Evolutionary conservation across 768 basidiomycete species (phyloP).

Genomic region (Leccinum boreale): DNA sequence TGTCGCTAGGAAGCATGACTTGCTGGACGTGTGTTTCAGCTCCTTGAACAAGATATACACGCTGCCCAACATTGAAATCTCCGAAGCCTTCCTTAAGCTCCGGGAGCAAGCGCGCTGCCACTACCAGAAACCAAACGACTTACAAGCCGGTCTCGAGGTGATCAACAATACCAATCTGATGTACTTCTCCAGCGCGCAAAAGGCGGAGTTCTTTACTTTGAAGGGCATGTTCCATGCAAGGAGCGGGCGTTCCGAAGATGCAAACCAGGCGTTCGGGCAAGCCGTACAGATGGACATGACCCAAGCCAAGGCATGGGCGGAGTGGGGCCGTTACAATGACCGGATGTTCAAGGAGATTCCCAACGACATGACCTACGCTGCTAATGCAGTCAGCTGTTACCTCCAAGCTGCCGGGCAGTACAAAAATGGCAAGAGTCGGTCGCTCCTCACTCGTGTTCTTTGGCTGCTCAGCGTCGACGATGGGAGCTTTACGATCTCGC

Average conservation of each 20-base stretch:
- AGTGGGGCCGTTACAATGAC: constrained; percentile 96
- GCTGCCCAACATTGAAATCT: constrained; percentile 98
- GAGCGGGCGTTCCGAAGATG: constrained; percentile 81
- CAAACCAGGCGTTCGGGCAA: constrained; percentile 87
- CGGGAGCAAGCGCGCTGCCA: constrained; percentile 98
- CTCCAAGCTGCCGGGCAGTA: constrained; percentile 95
- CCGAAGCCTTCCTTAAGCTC: constrained; percentile 97
- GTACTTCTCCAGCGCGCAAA: constrained; percentile 93
- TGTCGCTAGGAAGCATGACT: constrained; percentile 94
- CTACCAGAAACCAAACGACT: constrained; percentile 92
- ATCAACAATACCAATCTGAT: constrained; percentile 99
- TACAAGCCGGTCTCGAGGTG: constrained; percentile 92
- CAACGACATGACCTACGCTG: constrained; percentile 69
- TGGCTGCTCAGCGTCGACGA: constrained; percentile 97
- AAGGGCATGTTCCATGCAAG: constrained; percentile 99
- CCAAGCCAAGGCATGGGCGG: constrained; percentile 96
- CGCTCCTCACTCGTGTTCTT: constrained; percentile 86
- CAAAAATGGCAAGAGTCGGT: constrained; percentile 90
- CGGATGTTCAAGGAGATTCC: constrained; percentile 87
- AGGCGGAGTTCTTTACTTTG: constrained; percentile 97
- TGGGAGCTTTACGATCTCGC: constrained; percentile 59
- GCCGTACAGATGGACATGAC: constrained; percentile 95
- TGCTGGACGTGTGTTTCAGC: constrained; percentile 93
- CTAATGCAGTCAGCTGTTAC: constrained; percentile 94
- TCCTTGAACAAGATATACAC: constrained; percentile 98